Conservation (phyloP, 106 monocot species). For the Phalaenopsis aphrodite region DNA sequence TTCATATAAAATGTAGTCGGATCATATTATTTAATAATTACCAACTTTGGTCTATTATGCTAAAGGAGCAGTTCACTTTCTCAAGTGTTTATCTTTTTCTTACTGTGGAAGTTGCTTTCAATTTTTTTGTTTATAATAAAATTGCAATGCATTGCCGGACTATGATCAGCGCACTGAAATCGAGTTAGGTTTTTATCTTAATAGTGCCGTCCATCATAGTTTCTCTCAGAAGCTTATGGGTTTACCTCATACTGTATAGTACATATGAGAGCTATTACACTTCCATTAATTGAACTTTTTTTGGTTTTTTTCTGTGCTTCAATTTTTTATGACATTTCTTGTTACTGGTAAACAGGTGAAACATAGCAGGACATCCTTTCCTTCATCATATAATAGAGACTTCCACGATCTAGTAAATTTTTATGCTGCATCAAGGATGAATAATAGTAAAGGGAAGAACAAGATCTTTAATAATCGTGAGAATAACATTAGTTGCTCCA, state of each 20-base stretch:
- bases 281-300: background rate
- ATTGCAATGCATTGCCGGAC: no score
- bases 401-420: conserved; percentile 58
- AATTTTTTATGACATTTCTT: background rate
- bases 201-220: background rate
- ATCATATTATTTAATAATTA: no score
- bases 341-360: conserved; percentile 44
- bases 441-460: conserved; percentile 16
- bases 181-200: background rate
- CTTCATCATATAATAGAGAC: conserved; percentile 60
- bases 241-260: background rate
- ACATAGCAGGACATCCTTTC: conserved; percentile 61
- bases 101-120: no score
- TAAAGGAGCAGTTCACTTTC: no score
- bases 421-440: conserved; percentile 26
- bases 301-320: background rate
- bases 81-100: no score
- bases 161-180: no score
- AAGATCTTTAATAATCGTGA: conserved; percentile 12
- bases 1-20: no score
- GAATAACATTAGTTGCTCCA: conserved; percentile 17
- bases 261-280: background rate
- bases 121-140: no score
- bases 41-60: no score
- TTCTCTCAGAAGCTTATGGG: background rate